These are phyloP conservation scores for Rhodotorula kratochvilovae DNA, from an alignment of 768 basidiomycete species.

Conservation along the genomic window DNA sequence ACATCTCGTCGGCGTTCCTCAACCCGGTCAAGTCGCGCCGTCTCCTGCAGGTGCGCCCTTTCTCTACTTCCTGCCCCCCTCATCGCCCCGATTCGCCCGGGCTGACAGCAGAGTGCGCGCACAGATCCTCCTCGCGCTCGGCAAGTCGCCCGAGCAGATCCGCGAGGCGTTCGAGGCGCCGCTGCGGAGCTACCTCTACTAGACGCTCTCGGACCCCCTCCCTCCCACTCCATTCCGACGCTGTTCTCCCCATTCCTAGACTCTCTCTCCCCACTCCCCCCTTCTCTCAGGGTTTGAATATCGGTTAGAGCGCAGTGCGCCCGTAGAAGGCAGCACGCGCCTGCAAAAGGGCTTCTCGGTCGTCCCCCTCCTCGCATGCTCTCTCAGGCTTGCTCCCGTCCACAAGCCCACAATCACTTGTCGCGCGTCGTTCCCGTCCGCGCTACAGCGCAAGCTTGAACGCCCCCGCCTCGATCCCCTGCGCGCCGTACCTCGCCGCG, in stretches of 20 bases:
- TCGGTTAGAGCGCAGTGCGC: too few relatives aligned
- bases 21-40: constrained; percentile 36
- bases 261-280: too few relatives aligned
- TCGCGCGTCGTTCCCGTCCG: too few relatives aligned
- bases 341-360: too few relatives aligned
- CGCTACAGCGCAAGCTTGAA: constrained; percentile 12
- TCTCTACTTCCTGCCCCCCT: not conserved
- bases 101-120: not conserved
- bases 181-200: constrained; percentile 11
- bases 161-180: constrained; percentile 28
- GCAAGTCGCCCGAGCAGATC: constrained; percentile 21
- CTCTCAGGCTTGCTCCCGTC: too few relatives aligned
- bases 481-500: constrained; percentile 1
- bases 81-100: too few relatives aligned
- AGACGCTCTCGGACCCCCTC: not conserved
- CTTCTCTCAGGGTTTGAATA: too few relatives aligned
- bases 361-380: too few relatives aligned
- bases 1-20: constrained; percentile 19
- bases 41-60: constrained; percentile 14
- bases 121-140: constrained; percentile 28
- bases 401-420: too few relatives aligned
- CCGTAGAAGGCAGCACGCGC: too few relatives aligned
- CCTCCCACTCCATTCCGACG: too few relatives aligned
- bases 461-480: not conserved
- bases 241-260: too few relatives aligned